These are phyloP conservation scores for Gentiana macrophylla DNA, from an alignment of 257 asterid genomes.

Conservation along the genomic window DNA sequence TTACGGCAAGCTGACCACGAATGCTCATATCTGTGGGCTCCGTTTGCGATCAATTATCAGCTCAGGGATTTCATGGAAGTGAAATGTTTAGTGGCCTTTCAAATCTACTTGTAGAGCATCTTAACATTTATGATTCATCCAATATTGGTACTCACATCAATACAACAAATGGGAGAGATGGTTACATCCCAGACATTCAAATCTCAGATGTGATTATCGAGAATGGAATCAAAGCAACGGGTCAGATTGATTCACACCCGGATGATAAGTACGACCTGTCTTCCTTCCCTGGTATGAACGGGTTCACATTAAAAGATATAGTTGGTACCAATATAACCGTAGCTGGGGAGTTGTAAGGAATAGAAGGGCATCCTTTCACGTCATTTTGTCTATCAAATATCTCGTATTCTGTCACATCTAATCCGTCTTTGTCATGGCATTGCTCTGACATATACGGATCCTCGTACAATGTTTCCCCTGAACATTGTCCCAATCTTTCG, in stretches of 20 bases:
- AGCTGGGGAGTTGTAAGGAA: constrained; percentile 63
- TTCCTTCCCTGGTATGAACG: constrained; percentile 50
- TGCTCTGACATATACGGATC: constrained; percentile 36
- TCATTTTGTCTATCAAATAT: constrained; percentile 58
- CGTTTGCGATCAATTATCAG: constrained; percentile 50
- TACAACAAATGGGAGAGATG: constrained; percentile 78
- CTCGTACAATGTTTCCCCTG: constrained; percentile 33
- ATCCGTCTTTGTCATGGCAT: constrained; percentile 28
- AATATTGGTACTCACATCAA: constrained; percentile 48
- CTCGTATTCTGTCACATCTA: constrained; percentile 26
- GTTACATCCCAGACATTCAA: constrained; percentile 46
- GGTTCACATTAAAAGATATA: constrained; percentile 45
- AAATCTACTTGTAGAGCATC: constrained; percentile 40
- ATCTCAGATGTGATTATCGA: constrained; percentile 42
- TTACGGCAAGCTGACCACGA: constrained; percentile 45
- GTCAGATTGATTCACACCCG: constrained; percentile 60
- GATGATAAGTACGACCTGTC: constrained; percentile 68
- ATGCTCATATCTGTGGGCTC: constrained; percentile 47
- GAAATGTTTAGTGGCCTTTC: constrained; percentile 99
- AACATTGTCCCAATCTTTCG: constrained; percentile 43
- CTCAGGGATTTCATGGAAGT: constrained; percentile 77
- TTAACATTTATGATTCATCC: constrained; percentile 44
- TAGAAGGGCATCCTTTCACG: constrained; percentile 73
- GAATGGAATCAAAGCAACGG: constrained; percentile 73
- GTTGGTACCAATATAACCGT: constrained; percentile 49